Evolutionary conservation across 2,329 filamentous ascomycete genomes (phyloP).

Genomic region (Orbilia ellipsospora): DNA sequence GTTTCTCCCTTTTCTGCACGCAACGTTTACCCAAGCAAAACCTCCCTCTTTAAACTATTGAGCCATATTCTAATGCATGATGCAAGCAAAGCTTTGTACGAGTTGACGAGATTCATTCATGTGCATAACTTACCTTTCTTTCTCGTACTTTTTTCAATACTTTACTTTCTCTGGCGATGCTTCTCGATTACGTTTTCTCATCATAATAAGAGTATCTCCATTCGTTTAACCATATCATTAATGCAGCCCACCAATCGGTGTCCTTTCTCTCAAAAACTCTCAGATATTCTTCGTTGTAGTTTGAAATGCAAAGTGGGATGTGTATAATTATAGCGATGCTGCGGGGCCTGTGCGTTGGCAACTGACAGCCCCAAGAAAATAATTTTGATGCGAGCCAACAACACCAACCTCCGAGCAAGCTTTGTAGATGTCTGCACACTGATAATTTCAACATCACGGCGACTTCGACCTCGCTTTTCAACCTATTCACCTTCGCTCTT

Average conservation of each 20-base stretch:
- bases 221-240: constrained; percentile 27
- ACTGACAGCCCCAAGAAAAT: constrained; percentile 30
- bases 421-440: background rate
- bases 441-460: constrained; percentile 15
- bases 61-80: constrained; percentile 51
- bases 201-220: constrained; percentile 39
- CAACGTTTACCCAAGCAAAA: constrained; percentile 22
- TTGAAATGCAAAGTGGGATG: constrained; percentile 20
- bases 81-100: constrained; percentile 56
- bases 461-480: background rate
- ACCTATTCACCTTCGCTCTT: constrained; percentile 21
- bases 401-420: constrained; percentile 30
- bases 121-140: constrained; percentile 48
- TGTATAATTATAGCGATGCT: constrained; percentile 13
- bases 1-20: constrained; percentile 26
- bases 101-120: constrained; percentile 55
- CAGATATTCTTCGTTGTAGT: constrained; percentile 19
- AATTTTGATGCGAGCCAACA: constrained; percentile 47
- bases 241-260: constrained; percentile 5
- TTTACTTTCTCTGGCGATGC: constrained; percentile 27
- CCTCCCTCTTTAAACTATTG: constrained; percentile 24
- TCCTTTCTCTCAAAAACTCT: background rate
- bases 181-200: constrained; percentile 9
- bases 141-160: background rate
- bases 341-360: constrained; percentile 56